A percentile compares a stretch with the other conserved stretches of the same genome.
Conservation (phyloP, 2,329 filamentous ascomycete species). For the Neoarthrinium moseri region DNA sequence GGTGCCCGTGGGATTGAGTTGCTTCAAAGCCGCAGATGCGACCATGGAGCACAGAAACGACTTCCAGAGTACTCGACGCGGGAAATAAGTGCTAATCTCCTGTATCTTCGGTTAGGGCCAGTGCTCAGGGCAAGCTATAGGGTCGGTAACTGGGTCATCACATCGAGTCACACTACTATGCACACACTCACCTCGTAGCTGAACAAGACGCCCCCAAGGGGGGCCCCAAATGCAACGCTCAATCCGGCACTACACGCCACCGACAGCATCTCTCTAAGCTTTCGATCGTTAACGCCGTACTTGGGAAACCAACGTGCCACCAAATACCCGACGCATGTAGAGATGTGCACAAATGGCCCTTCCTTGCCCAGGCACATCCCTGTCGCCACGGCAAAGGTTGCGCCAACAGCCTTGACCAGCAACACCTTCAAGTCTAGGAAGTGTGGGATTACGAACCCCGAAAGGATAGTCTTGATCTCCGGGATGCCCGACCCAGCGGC, state of each 20-base stretch:
- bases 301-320: constrained; percentile 52
- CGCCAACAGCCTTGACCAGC: constrained; percentile 24
- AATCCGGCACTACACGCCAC: constrained; percentile 57
- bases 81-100: constrained; percentile 61
- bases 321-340: constrained; percentile 55
- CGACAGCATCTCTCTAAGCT: constrained; percentile 56
- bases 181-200: constrained; percentile 43
- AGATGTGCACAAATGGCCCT: constrained; percentile 62
- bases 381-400: constrained; percentile 56
- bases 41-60: constrained; percentile 58
- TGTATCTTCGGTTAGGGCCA: constrained; percentile 18
- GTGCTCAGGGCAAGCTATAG: no score
- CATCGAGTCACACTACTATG: neutral
- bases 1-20: constrained; percentile 58
- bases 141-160: neutral
- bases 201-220: constrained; percentile 61
- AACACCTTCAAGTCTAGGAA: constrained; percentile 3
- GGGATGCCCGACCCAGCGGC: constrained; percentile 1
- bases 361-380: constrained; percentile 63
- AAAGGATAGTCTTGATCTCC: neutral
- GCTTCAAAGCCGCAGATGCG: constrained; percentile 48
- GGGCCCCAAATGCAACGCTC: constrained; percentile 61
- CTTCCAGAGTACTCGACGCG: constrained; percentile 53
- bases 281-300: constrained; percentile 55
- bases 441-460: neutral